Percentiles rank a stretch among this genome's conserved stretches.
Conservation (phyloP, 2,329 filamentous ascomycete species). For the Alternaria sp. region DNA sequence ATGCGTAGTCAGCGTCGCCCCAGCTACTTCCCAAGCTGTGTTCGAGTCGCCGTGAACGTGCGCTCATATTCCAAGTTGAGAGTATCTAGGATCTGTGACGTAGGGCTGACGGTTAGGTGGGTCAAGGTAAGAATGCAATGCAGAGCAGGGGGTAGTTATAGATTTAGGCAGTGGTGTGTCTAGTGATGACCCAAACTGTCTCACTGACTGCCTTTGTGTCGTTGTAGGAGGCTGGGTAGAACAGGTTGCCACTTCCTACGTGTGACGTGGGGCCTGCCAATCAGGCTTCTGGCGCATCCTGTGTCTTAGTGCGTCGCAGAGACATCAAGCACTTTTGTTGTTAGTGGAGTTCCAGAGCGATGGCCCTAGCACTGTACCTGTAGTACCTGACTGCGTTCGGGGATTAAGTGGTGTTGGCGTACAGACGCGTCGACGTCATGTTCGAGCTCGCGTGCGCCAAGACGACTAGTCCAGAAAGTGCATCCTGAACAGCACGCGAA, state of each 20-base stretch:
- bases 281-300: slow-evolving; percentile 21
- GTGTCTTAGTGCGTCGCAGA: slow-evolving; percentile 4
- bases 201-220: slow-evolving; percentile 4
- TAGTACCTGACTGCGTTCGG: background rate
- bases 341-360: background rate
- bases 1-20: slow-evolving; percentile 40
- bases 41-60: slow-evolving; percentile 23
- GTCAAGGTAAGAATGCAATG: background rate
- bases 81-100: background rate
- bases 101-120: background rate
- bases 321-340: background rate
- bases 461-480: slow-evolving; percentile 31
- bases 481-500: slow-evolving; percentile 21
- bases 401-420: background rate
- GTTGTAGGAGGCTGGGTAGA: slow-evolving; percentile 29
- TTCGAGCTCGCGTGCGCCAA: slow-evolving; percentile 22
- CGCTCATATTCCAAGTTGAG: slow-evolving; percentile 20
- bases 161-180: background rate
- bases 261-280: slow-evolving; percentile 41
- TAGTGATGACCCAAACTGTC: background rate
- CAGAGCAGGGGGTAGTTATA: background rate
- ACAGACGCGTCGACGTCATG: slow-evolving; percentile 20
- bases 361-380: background rate
- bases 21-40: slow-evolving; percentile 45
- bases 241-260: slow-evolving; percentile 27